Conservation (phyloP, 257 asterid genomes). For the Penstemon davidsonii region DNA sequence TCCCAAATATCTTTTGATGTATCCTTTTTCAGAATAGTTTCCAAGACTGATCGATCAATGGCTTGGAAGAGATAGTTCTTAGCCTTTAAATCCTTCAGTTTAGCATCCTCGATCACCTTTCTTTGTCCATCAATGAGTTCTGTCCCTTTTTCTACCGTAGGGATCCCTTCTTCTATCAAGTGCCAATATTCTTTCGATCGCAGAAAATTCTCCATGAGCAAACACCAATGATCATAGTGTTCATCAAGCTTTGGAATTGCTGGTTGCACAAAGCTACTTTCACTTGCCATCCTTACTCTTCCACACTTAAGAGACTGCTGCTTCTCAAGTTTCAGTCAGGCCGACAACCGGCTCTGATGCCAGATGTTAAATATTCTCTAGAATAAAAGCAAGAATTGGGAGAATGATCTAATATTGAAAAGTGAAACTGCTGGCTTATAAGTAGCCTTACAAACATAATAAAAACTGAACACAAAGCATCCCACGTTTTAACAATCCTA, state of each 20-base stretch:
- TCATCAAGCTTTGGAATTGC: not conserved
- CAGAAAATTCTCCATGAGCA: constrained; percentile 15
- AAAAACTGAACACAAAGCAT: too few relatives aligned
- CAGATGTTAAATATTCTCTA: too few relatives aligned
- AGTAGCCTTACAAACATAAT: too few relatives aligned
- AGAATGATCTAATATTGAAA: too few relatives aligned
- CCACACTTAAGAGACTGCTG: too few relatives aligned
- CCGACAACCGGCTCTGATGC: too few relatives aligned
- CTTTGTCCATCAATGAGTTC: not conserved
- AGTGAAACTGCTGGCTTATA: too few relatives aligned
- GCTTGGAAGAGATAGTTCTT: too few relatives aligned
- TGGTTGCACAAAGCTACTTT: not conserved
- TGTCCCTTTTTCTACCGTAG: not conserved
- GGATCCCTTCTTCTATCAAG: not conserved
- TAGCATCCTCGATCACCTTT: not conserved
- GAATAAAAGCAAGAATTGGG: too few relatives aligned
- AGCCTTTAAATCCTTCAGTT: not conserved
- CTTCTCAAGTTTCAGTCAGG: too few relatives aligned
- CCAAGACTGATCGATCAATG: too few relatives aligned
- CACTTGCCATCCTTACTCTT: not conserved
- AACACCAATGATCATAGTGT: constrained; percentile 3
- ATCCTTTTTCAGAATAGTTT: not conserved
- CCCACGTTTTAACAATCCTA: too few relatives aligned
- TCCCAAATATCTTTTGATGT: not conserved
- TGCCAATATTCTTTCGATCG: constrained; percentile 6